Conservation (phyloP, 305 asterid genomes). For the Fraxinus greggii region DNA sequence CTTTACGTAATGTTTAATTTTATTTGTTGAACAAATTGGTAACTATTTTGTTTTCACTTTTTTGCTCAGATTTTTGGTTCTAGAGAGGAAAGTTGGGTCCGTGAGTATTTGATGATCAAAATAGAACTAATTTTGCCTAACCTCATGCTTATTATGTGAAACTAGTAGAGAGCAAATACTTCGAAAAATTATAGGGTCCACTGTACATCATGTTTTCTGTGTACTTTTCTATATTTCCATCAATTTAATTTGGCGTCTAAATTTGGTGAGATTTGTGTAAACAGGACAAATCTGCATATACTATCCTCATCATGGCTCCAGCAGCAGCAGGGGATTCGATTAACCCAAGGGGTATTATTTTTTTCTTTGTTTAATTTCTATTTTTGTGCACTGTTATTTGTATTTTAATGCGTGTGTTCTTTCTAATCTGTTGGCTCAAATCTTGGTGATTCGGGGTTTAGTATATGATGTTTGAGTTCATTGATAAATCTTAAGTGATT, state of each 20-base stretch:
- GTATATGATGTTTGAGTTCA: neutral
- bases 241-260: constrained; percentile 25
- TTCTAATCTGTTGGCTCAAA: neutral
- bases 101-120: neutral
- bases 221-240: constrained; percentile 13
- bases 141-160: neutral
- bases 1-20: neutral
- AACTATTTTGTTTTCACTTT: neutral
- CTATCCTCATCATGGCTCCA: constrained; percentile 40
- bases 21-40: neutral
- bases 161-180: neutral
- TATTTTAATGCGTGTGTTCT: neutral
- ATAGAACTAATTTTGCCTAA: neutral
- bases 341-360: constrained; percentile 49
- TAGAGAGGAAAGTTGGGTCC: neutral
- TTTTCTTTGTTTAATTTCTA: neutral
- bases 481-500: neutral
- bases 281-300: neutral
- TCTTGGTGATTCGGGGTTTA: neutral
- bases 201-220: constrained; percentile 1
- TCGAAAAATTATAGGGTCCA: constrained; percentile 27
- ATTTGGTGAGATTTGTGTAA: constrained; percentile 14
- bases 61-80: neutral
- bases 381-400: neutral
- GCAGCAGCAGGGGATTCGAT: constrained; percentile 42